Evolutionary conservation across 306 rosid species (phyloP).

Genomic region (Dalbergia cultrata): DNA sequence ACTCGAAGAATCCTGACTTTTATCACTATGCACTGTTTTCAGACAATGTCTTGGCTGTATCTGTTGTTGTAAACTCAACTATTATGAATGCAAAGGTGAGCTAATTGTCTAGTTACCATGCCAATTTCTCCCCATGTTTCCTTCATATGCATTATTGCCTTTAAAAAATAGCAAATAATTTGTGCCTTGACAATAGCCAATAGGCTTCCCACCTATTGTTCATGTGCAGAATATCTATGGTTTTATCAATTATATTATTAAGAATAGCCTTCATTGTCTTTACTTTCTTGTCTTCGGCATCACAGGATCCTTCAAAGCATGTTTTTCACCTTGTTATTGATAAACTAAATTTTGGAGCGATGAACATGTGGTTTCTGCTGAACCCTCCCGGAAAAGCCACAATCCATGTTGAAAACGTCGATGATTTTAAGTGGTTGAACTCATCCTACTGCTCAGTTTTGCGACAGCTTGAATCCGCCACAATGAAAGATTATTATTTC

Average conservation of each 20-base stretch:
- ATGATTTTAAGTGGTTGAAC: constrained; percentile 94
- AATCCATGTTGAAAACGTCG: constrained; percentile 91
- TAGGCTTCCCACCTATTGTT: neutral
- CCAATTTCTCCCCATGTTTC: neutral
- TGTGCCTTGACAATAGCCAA: constrained; percentile 17
- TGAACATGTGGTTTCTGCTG: constrained; percentile 98
- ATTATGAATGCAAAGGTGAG: constrained; percentile 85
- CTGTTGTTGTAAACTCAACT: constrained; percentile 93
- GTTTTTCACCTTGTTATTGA: constrained; percentile 95
- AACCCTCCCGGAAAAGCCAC: constrained; percentile 97
- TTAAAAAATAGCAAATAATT: constrained; percentile 8
- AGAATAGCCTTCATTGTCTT: constrained; percentile 40
- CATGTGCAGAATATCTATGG: neutral
- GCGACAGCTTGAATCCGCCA: constrained; percentile 92
- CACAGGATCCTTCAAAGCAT: constrained; percentile 93
- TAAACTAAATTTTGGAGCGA: constrained; percentile 95
- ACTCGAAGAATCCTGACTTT: constrained; percentile 77
- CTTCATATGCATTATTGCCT: constrained; percentile 21
- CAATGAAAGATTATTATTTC: constrained; percentile 94
- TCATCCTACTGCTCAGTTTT: constrained; percentile 94
- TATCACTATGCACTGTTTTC: constrained; percentile 94
- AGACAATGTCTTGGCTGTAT: constrained; percentile 97
- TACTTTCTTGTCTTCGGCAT: constrained; percentile 44
- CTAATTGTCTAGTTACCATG: constrained; percentile 18
- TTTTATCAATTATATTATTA: constrained; percentile 24